Percentiles rank a stretch among this genome's conserved stretches.
phyloP scores from a whole-genome alignment of 2,329 filamentous ascomycete species.

The Clonostachys solani region DNA sequence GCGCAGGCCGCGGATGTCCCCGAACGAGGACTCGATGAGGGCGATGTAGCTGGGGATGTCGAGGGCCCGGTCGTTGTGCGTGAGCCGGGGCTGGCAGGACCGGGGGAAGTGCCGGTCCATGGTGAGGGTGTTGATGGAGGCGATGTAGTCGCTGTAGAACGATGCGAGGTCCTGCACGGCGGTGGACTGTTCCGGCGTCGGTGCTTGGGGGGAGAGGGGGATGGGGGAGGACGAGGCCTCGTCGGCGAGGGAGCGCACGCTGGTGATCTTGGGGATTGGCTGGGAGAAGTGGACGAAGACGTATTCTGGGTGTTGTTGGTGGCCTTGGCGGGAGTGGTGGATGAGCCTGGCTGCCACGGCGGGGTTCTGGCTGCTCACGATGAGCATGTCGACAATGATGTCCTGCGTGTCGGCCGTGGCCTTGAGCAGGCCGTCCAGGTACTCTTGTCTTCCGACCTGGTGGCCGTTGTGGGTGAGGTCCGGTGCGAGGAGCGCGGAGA shows the following conservation, averaged over 20 bases:
- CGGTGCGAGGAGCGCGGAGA: too few relatives aligned
- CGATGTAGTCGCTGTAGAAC: conserved; percentile 20
- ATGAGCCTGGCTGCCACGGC: too few relatives aligned
- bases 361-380: too few relatives aligned
- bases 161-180: not conserved
- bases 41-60: conserved; percentile 14
- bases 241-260: not conserved
- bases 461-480: too few relatives aligned
- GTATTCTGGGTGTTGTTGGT: too few relatives aligned
- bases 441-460: too few relatives aligned
- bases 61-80: conserved; percentile 20
- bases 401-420: not conserved
- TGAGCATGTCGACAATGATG: too few relatives aligned
- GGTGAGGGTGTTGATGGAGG: conserved; percentile 21
- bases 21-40: conserved; percentile 19
- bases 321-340: too few relatives aligned
- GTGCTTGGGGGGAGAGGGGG: not conserved
- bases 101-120: conserved; percentile 13
- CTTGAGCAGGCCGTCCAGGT: not conserved
- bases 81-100: conserved; percentile 16
- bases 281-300: too few relatives aligned
- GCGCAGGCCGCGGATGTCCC: conserved; percentile 16
- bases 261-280: too few relatives aligned
- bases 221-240: not conserved
- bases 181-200: too few relatives aligned